These are phyloP conservation scores for Calonectria fujianensis DNA, from an alignment of 2,329 filamentous ascomycete species.

Conservation along the genomic window DNA sequence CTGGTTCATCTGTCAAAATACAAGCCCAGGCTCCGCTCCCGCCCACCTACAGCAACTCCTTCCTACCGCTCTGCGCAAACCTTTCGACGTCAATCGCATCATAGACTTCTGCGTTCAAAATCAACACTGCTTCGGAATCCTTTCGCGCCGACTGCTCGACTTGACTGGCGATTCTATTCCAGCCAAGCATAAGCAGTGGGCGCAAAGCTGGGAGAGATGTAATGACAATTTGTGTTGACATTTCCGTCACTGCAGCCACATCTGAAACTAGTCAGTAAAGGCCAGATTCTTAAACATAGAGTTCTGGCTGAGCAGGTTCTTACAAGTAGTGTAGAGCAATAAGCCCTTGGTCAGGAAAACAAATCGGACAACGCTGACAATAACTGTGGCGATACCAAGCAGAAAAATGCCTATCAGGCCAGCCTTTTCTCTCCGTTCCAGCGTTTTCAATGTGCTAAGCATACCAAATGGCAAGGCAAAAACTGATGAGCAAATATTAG, in stretches of 20 bases:
- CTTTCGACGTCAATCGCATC: not conserved
- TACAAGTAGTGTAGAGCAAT: constrained; percentile 13
- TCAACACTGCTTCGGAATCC: constrained; percentile 4
- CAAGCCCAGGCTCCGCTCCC: not conserved
- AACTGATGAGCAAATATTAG: not conserved
- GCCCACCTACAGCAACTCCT: not conserved
- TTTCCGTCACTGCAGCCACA: not conserved
- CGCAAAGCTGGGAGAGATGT: not conserved
- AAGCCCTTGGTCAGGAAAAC: constrained; percentile 1
- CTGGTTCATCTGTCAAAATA: not conserved
- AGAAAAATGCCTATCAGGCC: not conserved
- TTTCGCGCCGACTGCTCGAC: not conserved
- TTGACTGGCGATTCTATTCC: not conserved
- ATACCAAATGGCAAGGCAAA: not conserved
- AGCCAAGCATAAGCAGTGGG: not conserved
- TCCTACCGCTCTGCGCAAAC: not conserved
- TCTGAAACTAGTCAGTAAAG: not conserved
- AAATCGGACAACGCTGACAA: constrained; percentile 11
- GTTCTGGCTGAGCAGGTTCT: not conserved
- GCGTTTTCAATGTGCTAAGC: not conserved
- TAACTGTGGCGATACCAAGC: not conserved
- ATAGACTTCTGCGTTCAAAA: not conserved
- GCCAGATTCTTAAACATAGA: no score
- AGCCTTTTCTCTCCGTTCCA: constrained; percentile 4
- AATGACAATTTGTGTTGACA: constrained; percentile 13